Conservation (phyloP, 345 rosid species). For the Microthlaspi erraticum region DNA sequence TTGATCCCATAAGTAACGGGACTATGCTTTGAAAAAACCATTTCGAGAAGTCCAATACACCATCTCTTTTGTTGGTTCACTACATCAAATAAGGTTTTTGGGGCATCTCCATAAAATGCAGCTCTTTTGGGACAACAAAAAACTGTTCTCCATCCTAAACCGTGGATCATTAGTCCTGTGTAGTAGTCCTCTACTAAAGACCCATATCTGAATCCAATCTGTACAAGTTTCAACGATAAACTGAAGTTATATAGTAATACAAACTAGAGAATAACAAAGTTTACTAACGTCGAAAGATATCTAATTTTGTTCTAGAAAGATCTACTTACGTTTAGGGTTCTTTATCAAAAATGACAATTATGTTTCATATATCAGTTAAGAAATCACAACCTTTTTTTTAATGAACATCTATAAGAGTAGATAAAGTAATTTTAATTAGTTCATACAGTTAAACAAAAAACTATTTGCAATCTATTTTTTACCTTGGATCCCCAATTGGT, state of each 20-base stretch:
- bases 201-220: constrained; percentile 75
- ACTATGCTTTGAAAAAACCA: constrained; percentile 48
- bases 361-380: constrained; percentile 2
- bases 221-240: constrained; percentile 19
- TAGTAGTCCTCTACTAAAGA: constrained; percentile 73
- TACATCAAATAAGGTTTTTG: constrained; percentile 51
- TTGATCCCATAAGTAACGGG: constrained; percentile 56
- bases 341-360: neutral
- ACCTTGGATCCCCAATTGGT: constrained; percentile 76
- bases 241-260: neutral
- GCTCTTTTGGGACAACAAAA: constrained; percentile 64
- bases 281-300: neutral
- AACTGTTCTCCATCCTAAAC: constrained; percentile 73
- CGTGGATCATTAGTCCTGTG: constrained; percentile 59
- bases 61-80: constrained; percentile 69
- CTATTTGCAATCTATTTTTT: neutral
- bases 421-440: neutral
- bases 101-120: constrained; percentile 69
- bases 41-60: constrained; percentile 66
- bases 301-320: neutral
- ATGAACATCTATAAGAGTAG: neutral
- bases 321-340: neutral
- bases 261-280: neutral
- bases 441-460: neutral
- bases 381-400: neutral